These are phyloP conservation scores for Tylopilus cervinicoccineus DNA, from an alignment of 768 basidiomycete species.

Conservation along the genomic window DNA sequence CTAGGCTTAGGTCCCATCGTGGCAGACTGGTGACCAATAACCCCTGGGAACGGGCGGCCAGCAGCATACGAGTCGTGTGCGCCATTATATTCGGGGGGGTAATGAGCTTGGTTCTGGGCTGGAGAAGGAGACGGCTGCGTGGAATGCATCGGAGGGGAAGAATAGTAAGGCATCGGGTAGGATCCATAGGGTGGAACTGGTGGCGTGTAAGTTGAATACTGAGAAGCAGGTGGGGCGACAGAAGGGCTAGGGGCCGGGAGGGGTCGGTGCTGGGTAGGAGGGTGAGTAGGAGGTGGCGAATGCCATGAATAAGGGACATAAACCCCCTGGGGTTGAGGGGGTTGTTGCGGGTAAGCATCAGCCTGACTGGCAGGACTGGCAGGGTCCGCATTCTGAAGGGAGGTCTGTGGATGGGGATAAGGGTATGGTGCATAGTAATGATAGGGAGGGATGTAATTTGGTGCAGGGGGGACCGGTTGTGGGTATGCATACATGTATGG, in stretches of 20 bases:
- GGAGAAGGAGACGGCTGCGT: constrained; percentile 26
- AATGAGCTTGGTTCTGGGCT: constrained; percentile 24
- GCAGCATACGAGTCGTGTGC: constrained; percentile 22
- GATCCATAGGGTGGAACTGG: constrained; percentile 32
- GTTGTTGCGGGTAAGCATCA: constrained; percentile 33
- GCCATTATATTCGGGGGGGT: constrained; percentile 28
- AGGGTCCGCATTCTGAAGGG: constrained; percentile 38
- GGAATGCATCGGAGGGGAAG: constrained; percentile 28
- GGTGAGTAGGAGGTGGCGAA: constrained; percentile 35
- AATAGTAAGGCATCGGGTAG: constrained; percentile 33
- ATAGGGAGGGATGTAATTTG: constrained; percentile 39
- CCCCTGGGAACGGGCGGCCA: constrained; percentile 26
- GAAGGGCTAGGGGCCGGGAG: constrained; percentile 31
- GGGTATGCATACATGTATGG: constrained; percentile 40
- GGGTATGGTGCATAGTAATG: constrained; percentile 46
- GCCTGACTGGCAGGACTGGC: constrained; percentile 21
- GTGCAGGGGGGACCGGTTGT: constrained; percentile 32
- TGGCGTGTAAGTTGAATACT: constrained; percentile 31
- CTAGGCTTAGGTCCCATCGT: constrained; percentile 25
- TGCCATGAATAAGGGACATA: constrained; percentile 32
- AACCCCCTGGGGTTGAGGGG: constrained; percentile 29
- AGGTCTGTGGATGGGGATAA: constrained; percentile 46
- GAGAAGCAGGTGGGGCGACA: constrained; percentile 28
- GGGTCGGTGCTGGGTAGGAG: constrained; percentile 39
- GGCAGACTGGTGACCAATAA: constrained; percentile 29